Percentiles rank a stretch among this genome's conserved stretches.
phyloP scores from a whole-genome alignment of 176 grass and related monocot genomes.

The Triticum timopheevii region DNA sequence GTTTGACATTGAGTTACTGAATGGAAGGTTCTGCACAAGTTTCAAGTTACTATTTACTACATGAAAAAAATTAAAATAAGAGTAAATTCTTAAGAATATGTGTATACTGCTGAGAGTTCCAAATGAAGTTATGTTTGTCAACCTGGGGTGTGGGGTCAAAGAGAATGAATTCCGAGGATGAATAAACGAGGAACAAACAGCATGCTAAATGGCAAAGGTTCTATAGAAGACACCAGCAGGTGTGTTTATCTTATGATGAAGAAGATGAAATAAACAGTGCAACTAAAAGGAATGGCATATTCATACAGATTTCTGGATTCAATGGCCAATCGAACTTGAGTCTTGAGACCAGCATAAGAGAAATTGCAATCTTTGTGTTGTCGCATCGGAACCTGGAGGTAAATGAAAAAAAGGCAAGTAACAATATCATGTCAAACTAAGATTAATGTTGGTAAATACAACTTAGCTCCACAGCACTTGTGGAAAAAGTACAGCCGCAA shows the following conservation, averaged over 20 bases:
- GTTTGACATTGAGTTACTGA: neutral
- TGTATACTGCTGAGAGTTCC: neutral
- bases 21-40: neutral
- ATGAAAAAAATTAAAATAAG: slow-evolving; percentile 9
- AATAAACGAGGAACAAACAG: neutral
- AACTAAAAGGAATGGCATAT: neutral
- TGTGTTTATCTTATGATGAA: slow-evolving; percentile 7
- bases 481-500: slow-evolving; percentile 13
- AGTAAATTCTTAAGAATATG: neutral
- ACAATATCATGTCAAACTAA: slow-evolving; percentile 21
- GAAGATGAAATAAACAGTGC: neutral
- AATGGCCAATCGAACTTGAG: slow-evolving; percentile 95
- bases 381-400: slow-evolving; percentile 81
- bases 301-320: slow-evolving; percentile 77
- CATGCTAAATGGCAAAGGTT: slow-evolving; percentile 4
- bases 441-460: neutral
- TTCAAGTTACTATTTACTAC: slow-evolving; percentile 12
- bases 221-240: slow-evolving; percentile 21
- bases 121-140: slow-evolving; percentile 15
- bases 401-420: slow-evolving; percentile 8
- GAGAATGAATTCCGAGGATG: neutral
- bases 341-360: slow-evolving; percentile 98
- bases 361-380: slow-evolving; percentile 99
- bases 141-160: neutral
- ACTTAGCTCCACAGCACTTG: slow-evolving; percentile 10